Percentiles rank a stretch among this genome's conserved stretches.
Evolutionary conservation across 352 stramenopile species (phyloP).

Genomic region (Phytophthora fragariaefolia): DNA sequence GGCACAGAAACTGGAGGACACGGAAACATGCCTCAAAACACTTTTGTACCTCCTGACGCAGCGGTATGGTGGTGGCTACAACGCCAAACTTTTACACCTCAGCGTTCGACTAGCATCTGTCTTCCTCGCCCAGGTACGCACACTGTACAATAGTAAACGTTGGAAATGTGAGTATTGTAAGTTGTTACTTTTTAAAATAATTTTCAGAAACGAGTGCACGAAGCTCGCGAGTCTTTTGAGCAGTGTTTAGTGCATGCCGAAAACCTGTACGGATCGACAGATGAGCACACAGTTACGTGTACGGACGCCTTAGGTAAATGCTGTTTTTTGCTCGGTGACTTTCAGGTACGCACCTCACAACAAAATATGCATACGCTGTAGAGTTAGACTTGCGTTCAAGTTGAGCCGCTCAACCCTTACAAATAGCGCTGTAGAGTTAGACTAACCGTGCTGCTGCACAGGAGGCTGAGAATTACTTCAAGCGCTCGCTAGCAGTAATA

Average conservation of each 20-base stretch:
- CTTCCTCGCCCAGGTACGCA: constrained; percentile 52
- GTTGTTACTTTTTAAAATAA: no score
- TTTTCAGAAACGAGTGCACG: constrained; percentile 46
- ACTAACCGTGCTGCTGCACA: constrained; percentile 17
- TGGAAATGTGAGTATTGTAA: no score
- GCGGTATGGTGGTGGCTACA: constrained; percentile 57
- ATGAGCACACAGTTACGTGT: constrained; percentile 38
- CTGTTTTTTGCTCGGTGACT: constrained; percentile 59
- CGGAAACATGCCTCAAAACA: constrained; percentile 36
- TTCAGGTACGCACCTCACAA: constrained; percentile 50
- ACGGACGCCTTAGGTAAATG: constrained; percentile 60
- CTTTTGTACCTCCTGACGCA: constrained; percentile 26
- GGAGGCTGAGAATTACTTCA: constrained; percentile 55
- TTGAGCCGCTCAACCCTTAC: no score
- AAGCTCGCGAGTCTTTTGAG: constrained; percentile 44
- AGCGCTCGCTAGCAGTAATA: constrained; percentile 37
- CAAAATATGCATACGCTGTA: no score
- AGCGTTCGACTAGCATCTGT: constrained; percentile 40
- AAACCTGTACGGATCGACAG: constrained; percentile 29
- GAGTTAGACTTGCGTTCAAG: neutral
- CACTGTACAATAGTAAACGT: no score
- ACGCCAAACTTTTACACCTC: constrained; percentile 55
- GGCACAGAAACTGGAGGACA: constrained; percentile 4
- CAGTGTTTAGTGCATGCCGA: constrained; percentile 42
- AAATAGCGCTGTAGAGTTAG: no score